Percentiles rank a stretch among this genome's conserved stretches.
Evolutionary conservation across 805 yeast species (phyloP).

Genomic region (Nematodospora valgi): DNA sequence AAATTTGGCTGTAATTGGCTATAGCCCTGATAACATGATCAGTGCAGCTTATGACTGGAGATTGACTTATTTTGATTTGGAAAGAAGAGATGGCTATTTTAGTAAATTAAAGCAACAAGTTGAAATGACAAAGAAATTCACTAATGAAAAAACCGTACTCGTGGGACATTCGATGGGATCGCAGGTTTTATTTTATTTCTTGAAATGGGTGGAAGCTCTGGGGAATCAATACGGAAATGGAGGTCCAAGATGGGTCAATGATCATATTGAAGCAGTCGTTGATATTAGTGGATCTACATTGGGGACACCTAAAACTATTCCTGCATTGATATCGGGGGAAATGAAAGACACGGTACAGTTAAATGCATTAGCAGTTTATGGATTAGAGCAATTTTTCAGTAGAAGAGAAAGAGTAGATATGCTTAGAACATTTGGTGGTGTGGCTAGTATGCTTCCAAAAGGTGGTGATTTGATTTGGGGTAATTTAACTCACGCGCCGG

Average conservation of each 20-base stretch:
- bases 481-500: constrained; percentile 60
- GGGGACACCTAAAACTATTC: constrained; percentile 93
- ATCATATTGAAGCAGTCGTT: constrained; percentile 73
- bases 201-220: constrained; percentile 95
- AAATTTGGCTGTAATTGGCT: constrained; percentile 89
- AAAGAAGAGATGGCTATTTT: constrained; percentile 82
- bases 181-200: constrained; percentile 80
- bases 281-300: constrained; percentile 87
- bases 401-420: constrained; percentile 84
- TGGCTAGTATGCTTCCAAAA: constrained; percentile 93
- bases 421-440: constrained; percentile 87
- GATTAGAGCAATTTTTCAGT: constrained; percentile 89
- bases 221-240: constrained; percentile 85
- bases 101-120: constrained; percentile 68
- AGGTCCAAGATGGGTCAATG: constrained; percentile 86
- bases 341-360: constrained; percentile 97
- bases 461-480: constrained; percentile 96
- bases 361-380: constrained; percentile 89
- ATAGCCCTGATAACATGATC: constrained; percentile 85
- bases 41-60: constrained; percentile 98
- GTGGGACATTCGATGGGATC: constrained; percentile 97
- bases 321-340: constrained; percentile 93
- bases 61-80: constrained; percentile 83
- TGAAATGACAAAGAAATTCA: constrained; percentile 52
- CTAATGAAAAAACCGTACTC: constrained; percentile 68